These are phyloP conservation scores for Podospora sp. DNA, from an alignment of 495 filamentous ascomycete genomes.

Conservation along the genomic window DNA sequence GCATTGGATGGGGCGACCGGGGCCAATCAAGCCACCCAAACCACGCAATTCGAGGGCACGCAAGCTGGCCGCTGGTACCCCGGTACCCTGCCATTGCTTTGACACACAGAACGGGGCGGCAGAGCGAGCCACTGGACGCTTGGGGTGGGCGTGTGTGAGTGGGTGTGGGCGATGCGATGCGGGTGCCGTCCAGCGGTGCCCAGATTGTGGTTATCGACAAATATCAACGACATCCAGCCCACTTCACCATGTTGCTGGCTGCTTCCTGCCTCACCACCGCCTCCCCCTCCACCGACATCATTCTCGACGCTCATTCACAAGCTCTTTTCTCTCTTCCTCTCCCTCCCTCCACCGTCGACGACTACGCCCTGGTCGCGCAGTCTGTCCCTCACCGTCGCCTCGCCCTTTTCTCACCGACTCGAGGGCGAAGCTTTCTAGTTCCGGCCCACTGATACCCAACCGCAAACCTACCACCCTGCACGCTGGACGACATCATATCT, in stretches of 20 bases:
- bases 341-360: slow-evolving; percentile 22
- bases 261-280: slow-evolving; percentile 33
- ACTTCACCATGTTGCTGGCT: slow-evolving; percentile 30
- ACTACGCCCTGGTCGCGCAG: slow-evolving; percentile 22
- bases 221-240: slow-evolving; percentile 40
- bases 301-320: slow-evolving; percentile 42
- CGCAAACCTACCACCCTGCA: background rate
- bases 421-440: slow-evolving; percentile 1
- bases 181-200: too few species aligned
- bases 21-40: slow-evolving; percentile 40
- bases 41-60: slow-evolving; percentile 36
- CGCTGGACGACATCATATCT: slow-evolving; percentile 13
- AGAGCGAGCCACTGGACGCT: slow-evolving; percentile 23
- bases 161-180: background rate
- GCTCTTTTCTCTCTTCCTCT: slow-evolving; percentile 27
- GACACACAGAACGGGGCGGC: slow-evolving; percentile 37
- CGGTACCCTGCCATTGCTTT: slow-evolving; percentile 29
- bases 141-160: slow-evolving; percentile 1
- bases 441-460: slow-evolving; percentile 29
- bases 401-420: slow-evolving; percentile 18
- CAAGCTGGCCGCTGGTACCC: slow-evolving; percentile 29
- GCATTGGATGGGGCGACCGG: slow-evolving; percentile 28
- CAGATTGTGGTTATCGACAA: slow-evolving; percentile 26
- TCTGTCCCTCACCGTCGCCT: slow-evolving; percentile 21
- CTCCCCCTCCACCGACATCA: slow-evolving; percentile 21